Conservation (phyloP, 2,329 filamentous ascomycete species). For the Botrytis squamosa region DNA sequence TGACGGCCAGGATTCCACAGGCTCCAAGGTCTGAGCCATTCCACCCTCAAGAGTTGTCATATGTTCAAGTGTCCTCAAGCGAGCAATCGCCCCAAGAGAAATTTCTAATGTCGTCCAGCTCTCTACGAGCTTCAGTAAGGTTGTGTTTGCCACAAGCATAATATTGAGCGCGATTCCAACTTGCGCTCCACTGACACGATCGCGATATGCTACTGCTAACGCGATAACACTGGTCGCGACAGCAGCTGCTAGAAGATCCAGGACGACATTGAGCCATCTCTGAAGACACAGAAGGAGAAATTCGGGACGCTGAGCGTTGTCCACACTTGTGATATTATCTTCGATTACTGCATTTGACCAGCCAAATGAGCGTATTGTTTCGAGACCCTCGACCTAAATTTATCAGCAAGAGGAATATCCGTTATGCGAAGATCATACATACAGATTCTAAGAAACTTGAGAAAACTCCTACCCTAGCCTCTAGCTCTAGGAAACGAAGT, state of each 20-base stretch:
- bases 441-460: conserved; percentile 44
- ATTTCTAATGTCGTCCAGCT: conserved; percentile 59
- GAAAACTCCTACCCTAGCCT: conserved; percentile 55
- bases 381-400: conserved; percentile 47
- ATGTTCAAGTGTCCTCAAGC: conserved; percentile 52
- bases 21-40: conserved; percentile 16
- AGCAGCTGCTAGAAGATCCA: conserved; percentile 37
- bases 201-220: conserved; percentile 26
- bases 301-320: conserved; percentile 54
- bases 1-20: conserved; percentile 39
- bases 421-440: not conserved
- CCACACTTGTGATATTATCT: conserved; percentile 48
- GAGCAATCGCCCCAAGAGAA: conserved; percentile 55
- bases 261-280: conserved; percentile 53
- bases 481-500: conserved; percentile 59
- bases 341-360: conserved; percentile 49
- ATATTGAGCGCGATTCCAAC: conserved; percentile 34
- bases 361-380: conserved; percentile 55
- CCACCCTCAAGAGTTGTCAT: conserved; percentile 43
- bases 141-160: conserved; percentile 30
- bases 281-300: conserved; percentile 57
- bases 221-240: conserved; percentile 26
- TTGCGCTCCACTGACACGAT: conserved; percentile 26
- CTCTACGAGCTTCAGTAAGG: conserved; percentile 36
- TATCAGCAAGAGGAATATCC: not conserved